phyloP scores from a whole-genome alignment of 1,139 yeast species.

The Hemisphaericaspora subhashii region DNA sequence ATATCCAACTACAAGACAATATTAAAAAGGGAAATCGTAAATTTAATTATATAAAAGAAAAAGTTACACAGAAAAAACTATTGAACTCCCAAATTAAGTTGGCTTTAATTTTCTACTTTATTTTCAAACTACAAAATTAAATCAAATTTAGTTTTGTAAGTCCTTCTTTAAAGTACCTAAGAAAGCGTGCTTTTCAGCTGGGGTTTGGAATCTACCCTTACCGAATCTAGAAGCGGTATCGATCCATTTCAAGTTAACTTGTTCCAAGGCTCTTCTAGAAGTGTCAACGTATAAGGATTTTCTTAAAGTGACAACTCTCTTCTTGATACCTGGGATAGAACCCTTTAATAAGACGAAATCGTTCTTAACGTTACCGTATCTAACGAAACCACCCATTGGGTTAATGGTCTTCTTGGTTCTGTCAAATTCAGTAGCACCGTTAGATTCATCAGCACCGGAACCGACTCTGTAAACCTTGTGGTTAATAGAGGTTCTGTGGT shows the following conservation, averaged over 20 bases:
- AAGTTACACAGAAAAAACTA: slow-evolving; percentile 1
- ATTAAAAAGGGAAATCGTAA: not conserved
- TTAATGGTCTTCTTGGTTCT: slow-evolving; percentile 99
- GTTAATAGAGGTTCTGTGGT: slow-evolving; percentile 99
- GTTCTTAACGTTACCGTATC: slow-evolving; percentile 97
- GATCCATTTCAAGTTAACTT: slow-evolving; percentile 98
- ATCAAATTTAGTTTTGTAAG: slow-evolving; percentile 31
- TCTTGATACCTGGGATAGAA: slow-evolving; percentile 99
- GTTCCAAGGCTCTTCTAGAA: slow-evolving; percentile 95
- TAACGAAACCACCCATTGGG: slow-evolving; percentile 99
- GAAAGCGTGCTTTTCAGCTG: slow-evolving; percentile 99
- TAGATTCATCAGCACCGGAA: slow-evolving; percentile 89
- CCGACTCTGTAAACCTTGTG: slow-evolving; percentile 99
- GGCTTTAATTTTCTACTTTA: not conserved
- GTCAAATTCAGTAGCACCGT: slow-evolving; percentile 97
- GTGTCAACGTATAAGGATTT: slow-evolving; percentile 98
- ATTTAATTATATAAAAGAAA: not conserved
- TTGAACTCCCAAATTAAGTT: not conserved
- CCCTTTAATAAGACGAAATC: slow-evolving; percentile 98
- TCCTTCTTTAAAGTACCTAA: slow-evolving; percentile 99
- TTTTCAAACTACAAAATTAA: not conserved
- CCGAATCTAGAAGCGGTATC: slow-evolving; percentile 99
- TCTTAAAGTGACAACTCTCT: slow-evolving; percentile 99
- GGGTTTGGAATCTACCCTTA: slow-evolving; percentile 99
- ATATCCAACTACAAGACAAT: not conserved